Base-by-base conservation (phyloP, 768 basidiomycete genomes). In the Terana coerulea region DNA sequence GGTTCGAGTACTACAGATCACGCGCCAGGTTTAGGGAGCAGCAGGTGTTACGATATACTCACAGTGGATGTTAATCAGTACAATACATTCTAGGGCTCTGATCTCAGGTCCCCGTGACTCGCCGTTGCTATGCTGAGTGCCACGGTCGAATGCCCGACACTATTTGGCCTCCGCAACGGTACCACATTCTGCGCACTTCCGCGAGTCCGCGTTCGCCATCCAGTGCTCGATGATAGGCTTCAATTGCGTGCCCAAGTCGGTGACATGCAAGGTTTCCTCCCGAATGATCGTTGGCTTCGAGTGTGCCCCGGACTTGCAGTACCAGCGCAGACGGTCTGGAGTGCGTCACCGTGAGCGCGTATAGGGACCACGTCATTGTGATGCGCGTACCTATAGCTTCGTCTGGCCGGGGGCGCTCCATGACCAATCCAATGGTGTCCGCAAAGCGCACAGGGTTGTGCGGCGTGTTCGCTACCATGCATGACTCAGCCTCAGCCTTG, bases 371-470 rank as follows among this genome's bases (percentile, higher is more conserved):
- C n/a, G n/a, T n/a, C n/a, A n/a, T n/a, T 25, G 41, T 39, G 19
- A 8, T 58, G n/a, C n/a, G 42, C 80, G 51, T 54, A 91, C 95
- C 95, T 45, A 83, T 71, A 1, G 91, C 81, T 4, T 63, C 73
- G n/a, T 75, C 72, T 0, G 94, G 93, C 28, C 95, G 75, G 22
- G 86, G 81, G 14, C 91, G 81, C 67, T 99, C 95, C 28, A 95
- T 73, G 19, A 98, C 95, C 15, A 98, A 74, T 1, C 95, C 95
- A 44, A 97, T 84, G 0, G 95, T 98, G 67, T 98, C 75, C 1
- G 84, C 84, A 60, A 86, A 95, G 17, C 95, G 81, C 25, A 95
- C 87, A 5, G 95, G 95, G 61, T 95, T 97, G 69, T 99, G 95
- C 0, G 95, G 95, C 0, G 91, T 97, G 65, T 98, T 97, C 0